Conservation (phyloP, 2,329 filamentous ascomycete species). For the Pseudogymnoascus sp. region DNA sequence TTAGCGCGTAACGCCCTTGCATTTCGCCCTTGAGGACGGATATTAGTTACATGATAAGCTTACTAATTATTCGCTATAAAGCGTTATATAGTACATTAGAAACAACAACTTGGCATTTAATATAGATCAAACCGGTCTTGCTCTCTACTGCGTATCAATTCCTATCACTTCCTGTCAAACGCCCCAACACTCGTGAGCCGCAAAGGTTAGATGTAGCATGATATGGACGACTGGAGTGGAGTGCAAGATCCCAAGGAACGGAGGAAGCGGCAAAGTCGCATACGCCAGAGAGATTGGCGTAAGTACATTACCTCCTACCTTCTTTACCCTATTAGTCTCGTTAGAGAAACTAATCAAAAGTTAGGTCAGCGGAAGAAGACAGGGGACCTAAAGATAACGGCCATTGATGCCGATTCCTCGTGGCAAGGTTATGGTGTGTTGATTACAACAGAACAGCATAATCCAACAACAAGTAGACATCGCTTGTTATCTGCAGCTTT, state of each 20-base stretch:
- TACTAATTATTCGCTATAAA: not conserved
- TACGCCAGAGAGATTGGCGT: slow-evolving; percentile 24
- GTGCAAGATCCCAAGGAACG: slow-evolving; percentile 24
- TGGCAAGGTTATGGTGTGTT: not conserved
- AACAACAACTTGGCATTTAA: not conserved
- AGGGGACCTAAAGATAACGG: not conserved
- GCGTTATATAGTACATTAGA: not conserved
- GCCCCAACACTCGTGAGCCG: not conserved
- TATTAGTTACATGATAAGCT: not conserved
- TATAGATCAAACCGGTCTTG: not conserved
- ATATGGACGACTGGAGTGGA: slow-evolving; percentile 27
- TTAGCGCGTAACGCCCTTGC: not conserved
- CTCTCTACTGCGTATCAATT: not conserved
- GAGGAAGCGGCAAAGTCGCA: slow-evolving; percentile 20
- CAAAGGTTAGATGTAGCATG: not conserved
- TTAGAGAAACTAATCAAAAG: not conserved
- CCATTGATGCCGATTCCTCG: not conserved
- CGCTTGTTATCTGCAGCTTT: not conserved
- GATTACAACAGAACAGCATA: not conserved
- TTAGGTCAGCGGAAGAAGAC: not conserved
- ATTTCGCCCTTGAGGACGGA: not conserved
- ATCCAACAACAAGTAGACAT: not conserved
- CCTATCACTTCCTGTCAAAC: not conserved
- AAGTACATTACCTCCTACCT: slow-evolving; percentile 11
- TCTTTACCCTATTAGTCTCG: not conserved